Percentiles rank a stretch among this genome's conserved stretches.
These are phyloP conservation scores for Ilex paraguariensis DNA, from an alignment of 305 asterid species.

Conservation along the genomic window DNA sequence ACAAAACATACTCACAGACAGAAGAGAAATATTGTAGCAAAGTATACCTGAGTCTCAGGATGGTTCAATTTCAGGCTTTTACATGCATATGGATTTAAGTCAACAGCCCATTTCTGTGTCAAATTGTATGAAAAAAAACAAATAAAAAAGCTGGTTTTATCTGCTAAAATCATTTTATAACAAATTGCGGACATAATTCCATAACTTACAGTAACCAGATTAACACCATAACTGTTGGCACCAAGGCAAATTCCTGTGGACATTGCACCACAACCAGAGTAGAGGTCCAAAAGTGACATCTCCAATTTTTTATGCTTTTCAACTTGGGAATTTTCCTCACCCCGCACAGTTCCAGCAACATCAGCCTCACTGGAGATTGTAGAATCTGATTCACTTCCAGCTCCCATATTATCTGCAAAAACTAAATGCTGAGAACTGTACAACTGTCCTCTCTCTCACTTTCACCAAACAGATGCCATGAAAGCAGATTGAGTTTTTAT, in stretches of 20 bases:
- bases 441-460: neutral
- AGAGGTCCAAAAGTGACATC: slow-evolving; percentile 50
- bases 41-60: slow-evolving; percentile 58
- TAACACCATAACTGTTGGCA: slow-evolving; percentile 51
- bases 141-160: neutral
- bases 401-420: slow-evolving; percentile 26
- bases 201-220: slow-evolving; percentile 50
- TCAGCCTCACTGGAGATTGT: slow-evolving; percentile 44
- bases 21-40: no score
- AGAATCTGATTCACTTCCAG: slow-evolving; percentile 40
- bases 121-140: neutral
- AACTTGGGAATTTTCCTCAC: slow-evolving; percentile 6
- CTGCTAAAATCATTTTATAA: neutral
- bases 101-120: slow-evolving; percentile 76
- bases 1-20: no score
- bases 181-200: no score
- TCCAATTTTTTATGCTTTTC: slow-evolving; percentile 16
- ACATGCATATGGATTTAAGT: slow-evolving; percentile 49
- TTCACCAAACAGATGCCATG: neutral
- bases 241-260: slow-evolving; percentile 78
- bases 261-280: slow-evolving; percentile 89
- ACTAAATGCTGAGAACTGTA: neutral
- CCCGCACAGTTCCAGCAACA: neutral
- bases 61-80: slow-evolving; percentile 58
- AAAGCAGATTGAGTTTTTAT: neutral